Evolutionary conservation across 2,329 filamentous ascomycete genomes (phyloP).

Genomic region (Aurifilum marmelostoma): DNA sequence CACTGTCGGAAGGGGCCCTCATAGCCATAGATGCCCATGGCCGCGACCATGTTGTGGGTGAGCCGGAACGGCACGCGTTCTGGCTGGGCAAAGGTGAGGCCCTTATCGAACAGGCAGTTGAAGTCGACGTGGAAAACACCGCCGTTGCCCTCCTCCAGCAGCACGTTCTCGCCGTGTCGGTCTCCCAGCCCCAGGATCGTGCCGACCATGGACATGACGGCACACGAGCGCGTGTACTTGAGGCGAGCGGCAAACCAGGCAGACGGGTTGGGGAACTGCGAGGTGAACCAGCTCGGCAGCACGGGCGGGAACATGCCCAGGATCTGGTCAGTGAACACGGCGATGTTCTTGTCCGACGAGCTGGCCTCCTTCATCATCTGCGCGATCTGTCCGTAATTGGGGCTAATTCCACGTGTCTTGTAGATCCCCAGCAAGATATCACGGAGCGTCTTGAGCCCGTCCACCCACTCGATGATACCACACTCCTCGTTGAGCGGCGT

Average conservation of each 20-base stretch:
- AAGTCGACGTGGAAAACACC: slow-evolving; percentile 98
- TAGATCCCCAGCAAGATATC: slow-evolving; percentile 86
- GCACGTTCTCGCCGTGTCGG: slow-evolving; percentile 94
- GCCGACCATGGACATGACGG: slow-evolving; percentile 99
- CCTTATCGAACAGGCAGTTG: slow-evolving; percentile 99
- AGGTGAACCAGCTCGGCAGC: slow-evolving; percentile 92
- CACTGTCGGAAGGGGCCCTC: slow-evolving; percentile 92
- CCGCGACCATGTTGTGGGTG: slow-evolving; percentile 98
- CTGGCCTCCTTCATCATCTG: slow-evolving; percentile 66
- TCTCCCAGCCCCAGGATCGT: slow-evolving; percentile 93
- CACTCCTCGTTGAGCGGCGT: slow-evolving; percentile 97
- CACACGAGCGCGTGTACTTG: slow-evolving; percentile 88
- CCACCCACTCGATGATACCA: slow-evolving; percentile 97
- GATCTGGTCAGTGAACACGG: slow-evolving; percentile 71
- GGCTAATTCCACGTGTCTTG: slow-evolving; percentile 69
- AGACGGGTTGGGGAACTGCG: slow-evolving; percentile 90
- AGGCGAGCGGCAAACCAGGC: slow-evolving; percentile 89
- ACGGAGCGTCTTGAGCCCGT: slow-evolving; percentile 89
- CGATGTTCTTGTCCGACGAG: slow-evolving; percentile 60
- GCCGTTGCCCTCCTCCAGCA: slow-evolving; percentile 91
- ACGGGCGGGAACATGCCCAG: slow-evolving; percentile 75
- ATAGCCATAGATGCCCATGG: slow-evolving; percentile 92
- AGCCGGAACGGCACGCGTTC: slow-evolving; percentile 95
- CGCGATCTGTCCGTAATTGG: slow-evolving; percentile 71
- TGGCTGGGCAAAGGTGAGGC: slow-evolving; percentile 90